Percentiles rank a stretch among this genome's conserved stretches.
These are phyloP conservation scores for Persicaria maculosa DNA, from an alignment of 148 eudicot genomes.

Conservation along the genomic window DNA sequence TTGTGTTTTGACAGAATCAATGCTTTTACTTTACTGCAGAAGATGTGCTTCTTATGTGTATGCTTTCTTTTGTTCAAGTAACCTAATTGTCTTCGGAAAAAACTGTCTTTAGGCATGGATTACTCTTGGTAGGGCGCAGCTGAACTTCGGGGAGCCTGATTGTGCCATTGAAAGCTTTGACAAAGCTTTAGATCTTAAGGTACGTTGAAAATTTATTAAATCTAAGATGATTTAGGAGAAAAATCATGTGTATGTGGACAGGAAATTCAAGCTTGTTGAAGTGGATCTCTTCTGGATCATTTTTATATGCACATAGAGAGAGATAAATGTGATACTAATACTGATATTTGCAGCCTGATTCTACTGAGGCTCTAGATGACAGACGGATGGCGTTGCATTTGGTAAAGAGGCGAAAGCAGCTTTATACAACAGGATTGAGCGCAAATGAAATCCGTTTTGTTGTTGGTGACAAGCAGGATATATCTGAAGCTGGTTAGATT, in stretches of 20 bases:
- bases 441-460: slow-evolving; percentile 34
- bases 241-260: too few relatives aligned
- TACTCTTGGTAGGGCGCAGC: slow-evolving; percentile 83
- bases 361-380: slow-evolving; percentile 48
- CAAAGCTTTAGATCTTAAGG: slow-evolving; percentile 71
- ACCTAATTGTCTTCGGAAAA: neutral
- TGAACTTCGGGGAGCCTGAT: slow-evolving; percentile 92
- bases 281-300: neutral
- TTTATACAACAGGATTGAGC: slow-evolving; percentile 51
- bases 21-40: neutral
- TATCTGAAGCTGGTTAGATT: neutral
- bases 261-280: neutral
- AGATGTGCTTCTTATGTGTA: neutral
- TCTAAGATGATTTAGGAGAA: neutral
- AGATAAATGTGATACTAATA: neutral
- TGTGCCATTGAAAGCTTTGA: slow-evolving; percentile 69
- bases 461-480: slow-evolving; percentile 36
- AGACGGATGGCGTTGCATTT: slow-evolving; percentile 51
- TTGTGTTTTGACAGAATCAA: neutral
- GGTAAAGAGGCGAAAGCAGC: slow-evolving; percentile 65
- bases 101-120: slow-evolving; percentile 56
- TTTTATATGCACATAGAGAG: neutral
- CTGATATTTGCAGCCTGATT: slow-evolving; percentile 53
- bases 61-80: neutral
- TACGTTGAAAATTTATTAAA: slow-evolving; percentile 1